Conservation (phyloP, 2,329 filamentous ascomycete species). For the Ascocoryne sarcoides region DNA sequence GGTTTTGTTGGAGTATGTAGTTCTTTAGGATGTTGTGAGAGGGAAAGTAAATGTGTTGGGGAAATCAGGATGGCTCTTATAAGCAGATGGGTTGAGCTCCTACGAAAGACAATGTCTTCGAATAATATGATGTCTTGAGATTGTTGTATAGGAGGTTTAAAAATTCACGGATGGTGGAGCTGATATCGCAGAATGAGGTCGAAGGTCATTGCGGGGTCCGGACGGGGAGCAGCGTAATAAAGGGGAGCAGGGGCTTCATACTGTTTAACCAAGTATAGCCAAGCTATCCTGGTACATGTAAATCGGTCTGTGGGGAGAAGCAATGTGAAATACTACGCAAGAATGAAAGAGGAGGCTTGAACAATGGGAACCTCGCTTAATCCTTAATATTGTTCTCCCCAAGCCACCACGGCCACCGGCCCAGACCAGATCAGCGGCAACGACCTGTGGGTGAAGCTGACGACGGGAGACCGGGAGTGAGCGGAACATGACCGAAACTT, state of each 20-base stretch:
- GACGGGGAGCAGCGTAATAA: background rate
- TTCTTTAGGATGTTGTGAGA: no score
- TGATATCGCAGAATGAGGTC: background rate
- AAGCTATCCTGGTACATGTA: no score
- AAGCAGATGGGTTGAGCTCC: no score
- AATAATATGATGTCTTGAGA: background rate
- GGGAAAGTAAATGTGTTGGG: no score
- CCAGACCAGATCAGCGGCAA: background rate
- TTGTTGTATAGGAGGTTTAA: no score
- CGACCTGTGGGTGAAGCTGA: background rate
- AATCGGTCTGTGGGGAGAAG: no score
- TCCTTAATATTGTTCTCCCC: slow-evolving; percentile 21
- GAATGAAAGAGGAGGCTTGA: no score
- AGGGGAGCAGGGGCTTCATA: background rate
- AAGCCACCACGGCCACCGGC: slow-evolving; percentile 10
- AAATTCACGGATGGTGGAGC: no score
- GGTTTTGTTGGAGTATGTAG: no score
- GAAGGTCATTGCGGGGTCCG: background rate
- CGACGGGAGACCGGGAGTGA: background rate
- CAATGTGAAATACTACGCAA: no score
- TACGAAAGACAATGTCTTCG: background rate
- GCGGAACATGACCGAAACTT: background rate
- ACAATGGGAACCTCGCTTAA: slow-evolving; percentile 4
- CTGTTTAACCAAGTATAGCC: background rate
- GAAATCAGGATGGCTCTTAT: no score